Conservation (phyloP, 2,329 filamentous ascomycete species). For the Colletotrichum sp. region DNA sequence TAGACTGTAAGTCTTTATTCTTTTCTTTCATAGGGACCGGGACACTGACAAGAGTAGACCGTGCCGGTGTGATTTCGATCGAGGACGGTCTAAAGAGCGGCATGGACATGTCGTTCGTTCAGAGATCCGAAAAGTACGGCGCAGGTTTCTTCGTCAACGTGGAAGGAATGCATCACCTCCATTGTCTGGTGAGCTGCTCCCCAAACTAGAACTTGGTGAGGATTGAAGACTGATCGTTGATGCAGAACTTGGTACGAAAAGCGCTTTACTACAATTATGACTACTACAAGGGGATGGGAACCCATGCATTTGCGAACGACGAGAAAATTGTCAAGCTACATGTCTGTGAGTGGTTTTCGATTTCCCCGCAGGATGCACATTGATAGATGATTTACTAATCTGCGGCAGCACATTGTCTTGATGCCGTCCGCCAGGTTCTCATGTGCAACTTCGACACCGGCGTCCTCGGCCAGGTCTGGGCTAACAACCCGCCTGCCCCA, state of each 20-base stretch:
- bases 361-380: background rate
- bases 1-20: constrained; percentile 45
- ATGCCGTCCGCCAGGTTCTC: constrained; percentile 65
- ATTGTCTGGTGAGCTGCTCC: constrained; percentile 54
- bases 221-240: background rate
- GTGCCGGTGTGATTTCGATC: constrained; percentile 51
- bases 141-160: constrained; percentile 65
- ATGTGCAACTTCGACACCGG: constrained; percentile 68
- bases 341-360: constrained; percentile 51
- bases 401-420: constrained; percentile 60
- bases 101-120: constrained; percentile 58
- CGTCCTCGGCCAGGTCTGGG: constrained; percentile 67
- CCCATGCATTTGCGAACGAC: constrained; percentile 60
- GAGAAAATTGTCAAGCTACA: constrained; percentile 60
- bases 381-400: background rate
- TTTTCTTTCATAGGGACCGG: background rate
- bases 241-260: constrained; percentile 63
- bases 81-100: constrained; percentile 55
- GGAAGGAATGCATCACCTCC: constrained; percentile 60
- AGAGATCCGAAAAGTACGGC: constrained; percentile 58
- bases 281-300: constrained; percentile 55
- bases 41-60: constrained; percentile 36
- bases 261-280: constrained; percentile 63
- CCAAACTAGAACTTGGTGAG: background rate
- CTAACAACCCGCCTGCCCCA: constrained; percentile 47